Percentiles rank a stretch among this genome's conserved stretches.
Evolutionary conservation across 2,329 filamentous ascomycete species (phyloP).

Genomic region (Coniella lustricola): DNA sequence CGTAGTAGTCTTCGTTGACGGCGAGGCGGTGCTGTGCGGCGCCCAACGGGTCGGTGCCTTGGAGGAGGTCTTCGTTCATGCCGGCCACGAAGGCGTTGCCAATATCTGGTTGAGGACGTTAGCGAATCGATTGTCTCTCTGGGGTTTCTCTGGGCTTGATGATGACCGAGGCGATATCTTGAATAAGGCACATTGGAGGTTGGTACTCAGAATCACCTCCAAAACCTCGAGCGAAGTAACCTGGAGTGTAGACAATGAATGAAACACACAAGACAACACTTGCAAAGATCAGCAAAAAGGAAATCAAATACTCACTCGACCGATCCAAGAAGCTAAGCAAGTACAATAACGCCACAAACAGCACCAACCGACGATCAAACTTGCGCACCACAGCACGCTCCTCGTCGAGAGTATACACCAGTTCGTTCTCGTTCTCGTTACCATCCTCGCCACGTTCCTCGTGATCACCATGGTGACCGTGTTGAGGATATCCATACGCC

Average conservation of each 20-base stretch:
- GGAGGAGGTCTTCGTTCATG: slow-evolving; percentile 51
- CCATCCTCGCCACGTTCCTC: neutral
- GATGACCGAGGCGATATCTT: neutral
- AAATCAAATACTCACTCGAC: slow-evolving; percentile 51
- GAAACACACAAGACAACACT: too few relatives aligned
- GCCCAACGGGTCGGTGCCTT: neutral
- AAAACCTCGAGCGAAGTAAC: too few relatives aligned
- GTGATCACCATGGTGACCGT: too few relatives aligned
- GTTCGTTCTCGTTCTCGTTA: slow-evolving; percentile 17
- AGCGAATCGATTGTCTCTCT: too few relatives aligned
- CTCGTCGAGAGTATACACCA: slow-evolving; percentile 56
- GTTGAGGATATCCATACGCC: too few relatives aligned
- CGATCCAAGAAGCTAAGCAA: slow-evolving; percentile 80
- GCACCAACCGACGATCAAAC: slow-evolving; percentile 69
- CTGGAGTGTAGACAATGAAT: too few relatives aligned
- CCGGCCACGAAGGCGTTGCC: slow-evolving; percentile 58
- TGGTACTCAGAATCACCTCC: too few relatives aligned
- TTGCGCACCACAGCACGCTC: slow-evolving; percentile 64
- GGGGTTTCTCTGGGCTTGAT: neutral
- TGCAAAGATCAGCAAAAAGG: too few relatives aligned
- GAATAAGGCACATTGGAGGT: neutral
- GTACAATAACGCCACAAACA: slow-evolving; percentile 77
- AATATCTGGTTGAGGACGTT: slow-evolving; percentile 38
- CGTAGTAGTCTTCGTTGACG: slow-evolving; percentile 44
- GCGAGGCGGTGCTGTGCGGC: slow-evolving; percentile 28